A percentile compares a stretch with the other conserved stretches of the same genome.
Evolutionary conservation across 164 flowering plant species (phyloP).

Genomic region (Annona squamosa): DNA sequence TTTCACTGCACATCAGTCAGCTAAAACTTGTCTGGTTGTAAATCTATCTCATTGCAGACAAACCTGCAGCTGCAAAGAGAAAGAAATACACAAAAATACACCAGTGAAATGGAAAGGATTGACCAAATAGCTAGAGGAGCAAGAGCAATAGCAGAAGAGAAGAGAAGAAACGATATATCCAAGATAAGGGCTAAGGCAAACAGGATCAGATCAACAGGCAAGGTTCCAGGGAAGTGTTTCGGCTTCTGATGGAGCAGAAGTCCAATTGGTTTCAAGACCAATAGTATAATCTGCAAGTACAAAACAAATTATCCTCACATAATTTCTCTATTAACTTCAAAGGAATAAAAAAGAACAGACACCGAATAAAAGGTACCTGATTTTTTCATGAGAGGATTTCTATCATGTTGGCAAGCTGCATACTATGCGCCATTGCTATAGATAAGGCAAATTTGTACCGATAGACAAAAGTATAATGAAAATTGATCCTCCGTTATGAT

Average conservation of each 20-base stretch:
- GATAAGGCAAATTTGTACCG: no score
- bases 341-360: background rate
- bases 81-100: slow-evolving; percentile 31
- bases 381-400: background rate
- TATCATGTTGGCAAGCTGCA: background rate
- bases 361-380: background rate
- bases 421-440: no score
- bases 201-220: slow-evolving; percentile 43
- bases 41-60: slow-evolving; percentile 25
- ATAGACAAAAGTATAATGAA: no score
- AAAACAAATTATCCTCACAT: background rate
- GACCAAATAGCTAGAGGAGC: slow-evolving; percentile 54
- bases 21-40: background rate
- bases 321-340: background rate
- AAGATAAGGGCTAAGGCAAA: slow-evolving; percentile 48
- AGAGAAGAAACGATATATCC: slow-evolving; percentile 40
- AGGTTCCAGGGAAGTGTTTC: slow-evolving; percentile 33
- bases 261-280: background rate
- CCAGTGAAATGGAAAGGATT: slow-evolving; percentile 41
- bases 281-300: background rate
- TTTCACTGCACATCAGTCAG: background rate
- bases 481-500: no score
- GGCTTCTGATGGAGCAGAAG: slow-evolving; percentile 35
- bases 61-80: slow-evolving; percentile 39
- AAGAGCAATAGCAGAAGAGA: slow-evolving; percentile 47